Percentiles rank a stretch among this genome's conserved stretches.
Evolutionary conservation across 257 asterid genomes (phyloP).

Genomic region (Schizonepeta tenuifolia): DNA sequence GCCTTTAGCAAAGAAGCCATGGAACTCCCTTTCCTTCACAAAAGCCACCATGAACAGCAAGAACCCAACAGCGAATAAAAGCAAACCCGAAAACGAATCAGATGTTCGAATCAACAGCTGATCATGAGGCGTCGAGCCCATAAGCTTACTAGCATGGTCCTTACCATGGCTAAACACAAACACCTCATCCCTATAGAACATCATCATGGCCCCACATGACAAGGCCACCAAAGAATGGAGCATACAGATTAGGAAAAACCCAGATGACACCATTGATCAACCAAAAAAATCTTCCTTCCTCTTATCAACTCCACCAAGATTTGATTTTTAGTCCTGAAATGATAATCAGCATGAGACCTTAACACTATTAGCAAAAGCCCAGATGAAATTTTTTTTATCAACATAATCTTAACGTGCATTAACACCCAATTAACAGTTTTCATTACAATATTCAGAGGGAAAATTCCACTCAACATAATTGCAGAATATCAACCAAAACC

Average conservation of each 20-base stretch:
- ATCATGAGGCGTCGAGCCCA: slow-evolving; percentile 89
- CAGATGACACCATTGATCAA: slow-evolving; percentile 65
- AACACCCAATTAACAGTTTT: background rate
- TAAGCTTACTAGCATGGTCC: slow-evolving; percentile 77
- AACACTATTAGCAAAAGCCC: slow-evolving; percentile 28
- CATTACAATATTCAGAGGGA: slow-evolving; percentile 16
- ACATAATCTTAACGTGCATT: slow-evolving; percentile 20
- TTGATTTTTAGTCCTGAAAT: slow-evolving; percentile 35
- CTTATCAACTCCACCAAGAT: slow-evolving; percentile 33
- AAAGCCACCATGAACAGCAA: slow-evolving; percentile 93
- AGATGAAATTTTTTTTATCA: background rate
- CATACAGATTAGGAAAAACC: slow-evolving; percentile 70
- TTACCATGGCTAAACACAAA: slow-evolving; percentile 82
- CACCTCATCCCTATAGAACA: slow-evolving; percentile 72
- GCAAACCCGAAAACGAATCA: slow-evolving; percentile 90
- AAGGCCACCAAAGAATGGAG: slow-evolving; percentile 82
- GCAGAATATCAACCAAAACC: slow-evolving; percentile 22
- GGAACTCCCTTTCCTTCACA: slow-evolving; percentile 85
- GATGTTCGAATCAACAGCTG: slow-evolving; percentile 85
- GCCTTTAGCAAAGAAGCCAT: slow-evolving; percentile 74
- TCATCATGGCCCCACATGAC: slow-evolving; percentile 80
- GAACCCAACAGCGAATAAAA: slow-evolving; percentile 74
- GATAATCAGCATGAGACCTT: slow-evolving; percentile 32
- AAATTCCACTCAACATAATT: slow-evolving; percentile 6
- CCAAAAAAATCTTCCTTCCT: background rate